Conservation (phyloP, 768 basidiomycete genomes). For the Scleroderma bovista region DNA sequence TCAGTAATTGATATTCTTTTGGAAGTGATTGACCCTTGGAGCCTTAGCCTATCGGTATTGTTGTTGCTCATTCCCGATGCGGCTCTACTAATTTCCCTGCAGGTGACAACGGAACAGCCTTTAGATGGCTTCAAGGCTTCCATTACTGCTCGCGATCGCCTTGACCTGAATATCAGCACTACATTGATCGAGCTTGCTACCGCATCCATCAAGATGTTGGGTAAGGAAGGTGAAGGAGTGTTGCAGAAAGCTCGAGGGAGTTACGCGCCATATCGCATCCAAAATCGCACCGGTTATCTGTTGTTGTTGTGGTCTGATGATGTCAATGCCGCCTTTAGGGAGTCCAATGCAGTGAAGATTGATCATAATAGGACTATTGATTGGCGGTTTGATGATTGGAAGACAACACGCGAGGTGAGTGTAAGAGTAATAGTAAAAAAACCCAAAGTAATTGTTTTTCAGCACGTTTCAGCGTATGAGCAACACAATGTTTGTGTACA, state of each 20-base stretch:
- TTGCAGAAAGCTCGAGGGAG: conserved; percentile 76
- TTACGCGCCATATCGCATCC: conserved; percentile 90
- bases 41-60: conserved; percentile 65
- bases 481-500: conserved; percentile 87
- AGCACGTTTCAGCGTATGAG: conserved; percentile 48
- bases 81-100: conserved; percentile 8
- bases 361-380: conserved; percentile 74
- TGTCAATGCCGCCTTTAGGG: conserved; percentile 40
- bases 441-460: conserved; percentile 1
- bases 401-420: conserved; percentile 83
- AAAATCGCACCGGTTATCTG: conserved; percentile 85
- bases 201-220: conserved; percentile 67
- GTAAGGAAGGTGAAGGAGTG: conserved; percentile 65
- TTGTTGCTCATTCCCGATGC: background rate
- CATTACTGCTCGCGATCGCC: conserved; percentile 70
- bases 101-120: conserved; percentile 51
- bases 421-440: background rate
- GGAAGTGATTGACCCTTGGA: conserved; percentile 94
- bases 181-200: conserved; percentile 84
- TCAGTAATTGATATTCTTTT: conserved; percentile 8
- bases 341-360: conserved; percentile 52
- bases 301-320: conserved; percentile 83
- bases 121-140: conserved; percentile 51
- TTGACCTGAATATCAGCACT: conserved; percentile 88
- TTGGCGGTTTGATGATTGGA: conserved; percentile 98